phyloP scores from a whole-genome alignment of 805 yeast species.

The Hanseniaspora taiwanica region DNA sequence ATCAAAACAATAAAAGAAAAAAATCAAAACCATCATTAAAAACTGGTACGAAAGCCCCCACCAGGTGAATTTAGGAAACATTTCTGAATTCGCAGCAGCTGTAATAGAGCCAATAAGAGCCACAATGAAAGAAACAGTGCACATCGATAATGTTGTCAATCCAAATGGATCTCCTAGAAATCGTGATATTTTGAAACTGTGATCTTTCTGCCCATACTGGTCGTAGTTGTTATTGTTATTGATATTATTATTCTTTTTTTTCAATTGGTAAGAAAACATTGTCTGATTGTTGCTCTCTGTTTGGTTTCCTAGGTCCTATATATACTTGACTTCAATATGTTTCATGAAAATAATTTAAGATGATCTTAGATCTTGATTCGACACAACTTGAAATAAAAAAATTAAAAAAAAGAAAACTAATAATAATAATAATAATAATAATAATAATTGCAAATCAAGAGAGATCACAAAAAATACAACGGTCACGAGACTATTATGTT shows the following conservation, averaged over 20 bases:
- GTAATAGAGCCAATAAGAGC: conserved; percentile 80
- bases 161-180: conserved; percentile 80
- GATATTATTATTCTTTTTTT: background rate
- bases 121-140: conserved; percentile 71
- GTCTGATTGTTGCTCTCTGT: no score
- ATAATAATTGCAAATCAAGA: no score
- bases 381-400: no score
- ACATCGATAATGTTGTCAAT: conserved; percentile 62
- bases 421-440: no score
- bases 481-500: no score
- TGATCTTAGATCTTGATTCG: no score
- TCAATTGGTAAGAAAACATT: background rate
- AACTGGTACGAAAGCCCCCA: conserved; percentile 87
- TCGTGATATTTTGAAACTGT: conserved; percentile 29
- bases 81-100: conserved; percentile 24
- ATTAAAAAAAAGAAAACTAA: no score
- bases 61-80: conserved; percentile 83
- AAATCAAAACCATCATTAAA: conserved; percentile 38
- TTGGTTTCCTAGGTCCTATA: no score
- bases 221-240: no score
- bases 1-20: conserved; percentile 44
- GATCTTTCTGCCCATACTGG: conserved; percentile 11
- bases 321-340: no score
- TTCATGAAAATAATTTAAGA: no score
- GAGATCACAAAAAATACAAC: no score